These are phyloP conservation scores for Metroxylon sagu DNA, from an alignment of 176 grass and related monocot genomes.

Conservation along the genomic window DNA sequence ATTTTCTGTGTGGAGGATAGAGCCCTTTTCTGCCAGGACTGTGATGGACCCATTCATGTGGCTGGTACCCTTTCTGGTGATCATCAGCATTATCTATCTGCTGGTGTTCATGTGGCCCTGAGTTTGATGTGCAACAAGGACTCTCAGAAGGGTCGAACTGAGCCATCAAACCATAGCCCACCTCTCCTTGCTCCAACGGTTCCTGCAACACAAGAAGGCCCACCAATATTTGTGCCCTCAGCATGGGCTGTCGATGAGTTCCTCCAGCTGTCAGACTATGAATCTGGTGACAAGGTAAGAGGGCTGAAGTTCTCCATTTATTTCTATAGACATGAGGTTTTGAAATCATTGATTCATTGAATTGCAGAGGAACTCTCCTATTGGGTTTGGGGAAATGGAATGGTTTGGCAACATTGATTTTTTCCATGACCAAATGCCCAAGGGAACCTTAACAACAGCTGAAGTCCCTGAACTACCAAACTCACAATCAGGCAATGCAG, in stretches of 20 bases:
- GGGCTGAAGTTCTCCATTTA: not conserved
- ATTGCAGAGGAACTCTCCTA: constrained; percentile 49
- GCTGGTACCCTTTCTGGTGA: constrained; percentile 74
- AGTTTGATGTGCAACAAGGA: constrained; percentile 18
- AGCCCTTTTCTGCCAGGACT: constrained; percentile 95
- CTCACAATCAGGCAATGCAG: constrained; percentile 26
- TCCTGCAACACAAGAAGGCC: constrained; percentile 30
- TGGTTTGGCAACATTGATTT: constrained; percentile 74
- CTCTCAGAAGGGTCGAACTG: constrained; percentile 16
- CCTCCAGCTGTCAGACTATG: constrained; percentile 80
- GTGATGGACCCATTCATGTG: constrained; percentile 89
- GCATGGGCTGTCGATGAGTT: constrained; percentile 80
- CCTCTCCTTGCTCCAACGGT: constrained; percentile 20
- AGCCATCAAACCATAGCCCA: constrained; percentile 33
- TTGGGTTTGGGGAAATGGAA: constrained; percentile 67
- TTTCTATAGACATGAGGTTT: too few relatives aligned
- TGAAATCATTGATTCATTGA: constrained; percentile 10
- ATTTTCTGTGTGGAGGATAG: constrained; percentile 98
- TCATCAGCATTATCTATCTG: constrained; percentile 94
- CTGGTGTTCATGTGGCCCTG: constrained; percentile 72
- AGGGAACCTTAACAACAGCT: constrained; percentile 29
- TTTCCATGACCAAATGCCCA: constrained; percentile 43
- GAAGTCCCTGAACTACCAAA: constrained; percentile 63
- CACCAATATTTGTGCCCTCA: constrained; percentile 41
- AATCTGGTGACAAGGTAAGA: constrained; percentile 48